Evolutionary conservation across 495 filamentous ascomycete species (phyloP), one percentile per base, ranked within the genome.

Genomic region (Diplogelasinospora grovesii): DNA sequence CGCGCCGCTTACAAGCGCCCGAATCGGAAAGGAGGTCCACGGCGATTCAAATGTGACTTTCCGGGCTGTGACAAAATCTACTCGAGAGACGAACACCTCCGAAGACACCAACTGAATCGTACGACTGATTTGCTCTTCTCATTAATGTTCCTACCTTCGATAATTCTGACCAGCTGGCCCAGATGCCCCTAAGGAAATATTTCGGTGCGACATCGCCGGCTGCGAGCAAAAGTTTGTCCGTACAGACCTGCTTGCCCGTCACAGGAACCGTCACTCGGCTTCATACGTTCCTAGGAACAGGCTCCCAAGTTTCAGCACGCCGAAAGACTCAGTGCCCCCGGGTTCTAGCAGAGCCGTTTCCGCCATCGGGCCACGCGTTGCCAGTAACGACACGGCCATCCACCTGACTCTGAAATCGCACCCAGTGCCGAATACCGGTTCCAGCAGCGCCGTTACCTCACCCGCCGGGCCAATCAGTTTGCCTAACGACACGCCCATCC

Each of bases 131-230:
- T 19, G 29, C 21, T 35, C 9, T 24, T 30, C 27, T 30, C 6
- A 15, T 41, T 20, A 21, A 21, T 14, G 13, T 39, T 14, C 13
- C 19, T 21, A 5, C n/a, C n/a, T n/a, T n/a, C n/a, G n/a, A n/a
- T n/a, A 5, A 22, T 10, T 18, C 36, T 39, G 22, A 15, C 22
- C 13, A 27, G n/a, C n/a, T n/a, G n/a, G n/a, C n/a, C 82, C 86
- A 66, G 90, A 92, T 85, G 80, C 65, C 71, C 90, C 92, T 27
- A 95, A 95, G 64, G 84, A 93, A 55, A 96, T 98, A 43, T 98
- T 89, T 61, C 77, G 74, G 36, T 98, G 92, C 69, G 86, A 96
- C 64, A 85, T 88, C 45, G 82, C 83, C 20, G 86, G 84, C 41
- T 98, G 92, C 60, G 75, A 78, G 22, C 86, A 92, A 36, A 80